Percentiles rank a stretch among this genome's conserved stretches.
Conservation (phyloP, 805 yeast species). For the Metschnikowia gelsemii region DNA sequence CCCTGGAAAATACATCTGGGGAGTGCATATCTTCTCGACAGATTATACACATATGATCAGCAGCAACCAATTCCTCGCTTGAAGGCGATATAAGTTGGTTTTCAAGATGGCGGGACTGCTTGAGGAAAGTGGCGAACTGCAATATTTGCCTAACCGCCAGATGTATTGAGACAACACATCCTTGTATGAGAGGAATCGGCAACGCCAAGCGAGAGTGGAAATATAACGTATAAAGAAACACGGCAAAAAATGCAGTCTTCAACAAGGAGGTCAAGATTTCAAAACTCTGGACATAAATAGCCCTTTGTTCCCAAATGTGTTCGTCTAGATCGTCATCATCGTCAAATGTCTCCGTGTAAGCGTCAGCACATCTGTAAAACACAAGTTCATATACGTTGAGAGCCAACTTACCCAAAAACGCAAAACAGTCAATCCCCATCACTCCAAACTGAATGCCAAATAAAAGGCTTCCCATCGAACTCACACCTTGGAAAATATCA, state of each 20-base stretch:
- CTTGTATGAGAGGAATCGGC: constrained; percentile 45
- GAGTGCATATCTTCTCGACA: constrained; percentile 87
- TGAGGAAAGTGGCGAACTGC: constrained; percentile 49
- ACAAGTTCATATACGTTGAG: constrained; percentile 58
- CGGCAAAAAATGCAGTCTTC: constrained; percentile 30
- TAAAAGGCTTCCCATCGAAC: constrained; percentile 55
- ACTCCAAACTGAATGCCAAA: constrained; percentile 78
- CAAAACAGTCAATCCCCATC: constrained; percentile 52
- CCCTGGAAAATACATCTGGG: constrained; percentile 34
- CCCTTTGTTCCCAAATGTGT: constrained; percentile 71
- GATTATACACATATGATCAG: constrained; percentile 73
- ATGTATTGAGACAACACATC: constrained; percentile 42
- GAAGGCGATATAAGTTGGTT: constrained; percentile 62
- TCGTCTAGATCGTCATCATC: constrained; percentile 46
- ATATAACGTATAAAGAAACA: constrained; percentile 36
- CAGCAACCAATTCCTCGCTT: constrained; percentile 51
- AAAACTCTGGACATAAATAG: constrained; percentile 54
- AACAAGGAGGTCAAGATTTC: constrained; percentile 51
- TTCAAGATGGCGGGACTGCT: constrained; percentile 63
- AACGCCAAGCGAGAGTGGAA: constrained; percentile 31
- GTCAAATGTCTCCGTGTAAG: constrained; percentile 1
- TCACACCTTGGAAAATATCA: constrained; percentile 50
- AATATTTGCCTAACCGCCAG: constrained; percentile 33
- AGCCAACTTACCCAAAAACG: constrained; percentile 44
- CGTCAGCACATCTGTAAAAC: constrained; percentile 33